Conservation (phyloP, 1,284 basidiomycete genomes). For the Bjerkandera adusta region DNA sequence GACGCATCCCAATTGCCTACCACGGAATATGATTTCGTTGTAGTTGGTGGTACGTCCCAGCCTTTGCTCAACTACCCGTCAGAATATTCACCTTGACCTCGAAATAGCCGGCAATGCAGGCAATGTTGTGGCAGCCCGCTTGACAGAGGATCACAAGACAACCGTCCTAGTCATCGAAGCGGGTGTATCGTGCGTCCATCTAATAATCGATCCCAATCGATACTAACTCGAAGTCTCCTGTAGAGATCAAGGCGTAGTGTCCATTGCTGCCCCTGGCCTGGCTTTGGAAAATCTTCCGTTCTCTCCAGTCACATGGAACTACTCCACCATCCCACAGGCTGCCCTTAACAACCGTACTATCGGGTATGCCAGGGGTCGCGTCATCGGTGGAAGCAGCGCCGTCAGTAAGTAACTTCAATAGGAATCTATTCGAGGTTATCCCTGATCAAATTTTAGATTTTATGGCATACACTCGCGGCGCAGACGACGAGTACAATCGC, state of each 20-base stretch:
- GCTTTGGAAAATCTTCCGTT: constrained; percentile 17
- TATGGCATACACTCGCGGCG: constrained; percentile 29
- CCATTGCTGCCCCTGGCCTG: constrained; percentile 25
- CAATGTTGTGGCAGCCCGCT: constrained; percentile 6
- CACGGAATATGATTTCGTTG: constrained; percentile 12
- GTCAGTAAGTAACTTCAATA: constrained; percentile 31
- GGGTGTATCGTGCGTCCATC: constrained; percentile 1
- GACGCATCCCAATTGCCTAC: constrained; percentile 3
- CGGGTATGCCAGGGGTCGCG: constrained; percentile 32
- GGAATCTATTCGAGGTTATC: too few relatives aligned
- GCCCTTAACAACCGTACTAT: constrained; percentile 29
- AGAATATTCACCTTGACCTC: too few relatives aligned
- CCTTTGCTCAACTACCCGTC: too few relatives aligned
- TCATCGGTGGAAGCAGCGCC: constrained; percentile 38
- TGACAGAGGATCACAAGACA: constrained; percentile 3
- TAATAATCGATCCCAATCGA: too few relatives aligned
- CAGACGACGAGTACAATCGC: constrained; percentile 28
- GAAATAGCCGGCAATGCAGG: constrained; percentile 7
- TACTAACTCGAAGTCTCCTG: background rate
- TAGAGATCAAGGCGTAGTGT: constrained; percentile 24
- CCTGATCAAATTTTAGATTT: constrained; percentile 23
- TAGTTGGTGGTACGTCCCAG: constrained; percentile 17
- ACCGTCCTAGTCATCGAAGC: constrained; percentile 10
- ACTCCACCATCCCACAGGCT: constrained; percentile 34
- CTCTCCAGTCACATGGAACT: constrained; percentile 32